A percentile compares a stretch with the other conserved stretches of the same genome.
phyloP scores from a whole-genome alignment of 2,329 filamentous ascomycete genomes.

The Cladophialophora yegresii region DNA sequence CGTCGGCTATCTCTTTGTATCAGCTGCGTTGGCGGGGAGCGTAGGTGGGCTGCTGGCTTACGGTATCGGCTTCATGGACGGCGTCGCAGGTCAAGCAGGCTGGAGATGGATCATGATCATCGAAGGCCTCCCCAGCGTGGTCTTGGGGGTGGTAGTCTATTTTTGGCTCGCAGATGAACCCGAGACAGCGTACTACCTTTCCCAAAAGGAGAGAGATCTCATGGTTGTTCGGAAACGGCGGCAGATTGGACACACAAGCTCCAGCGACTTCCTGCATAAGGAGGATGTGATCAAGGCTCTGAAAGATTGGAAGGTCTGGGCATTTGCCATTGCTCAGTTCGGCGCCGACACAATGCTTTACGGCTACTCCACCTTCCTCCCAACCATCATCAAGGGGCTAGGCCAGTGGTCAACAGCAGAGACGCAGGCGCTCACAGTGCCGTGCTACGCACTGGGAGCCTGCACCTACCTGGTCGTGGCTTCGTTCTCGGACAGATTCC shows the following conservation, averaged over 20 bases:
- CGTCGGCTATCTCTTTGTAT: conserved; percentile 50
- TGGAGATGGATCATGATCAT: conserved; percentile 59
- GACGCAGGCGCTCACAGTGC: conserved; percentile 75
- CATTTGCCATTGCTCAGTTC: conserved; percentile 70
- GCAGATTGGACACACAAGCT: conserved; percentile 53
- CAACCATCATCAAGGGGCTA: conserved; percentile 73
- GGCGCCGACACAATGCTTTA: conserved; percentile 76
- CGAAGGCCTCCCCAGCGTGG: conserved; percentile 51
- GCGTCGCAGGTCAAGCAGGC: conserved; percentile 49
- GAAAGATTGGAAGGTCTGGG: conserved; percentile 74
- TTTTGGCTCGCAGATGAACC: conserved; percentile 52
- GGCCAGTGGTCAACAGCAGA: conserved; percentile 64
- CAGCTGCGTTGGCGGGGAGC: conserved; percentile 54
- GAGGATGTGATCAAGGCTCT: conserved; percentile 67
- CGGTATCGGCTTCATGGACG: conserved; percentile 56
- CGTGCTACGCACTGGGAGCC: conserved; percentile 73
- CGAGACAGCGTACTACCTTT: conserved; percentile 49
- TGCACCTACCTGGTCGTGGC: conserved; percentile 68
- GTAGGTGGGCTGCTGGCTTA: conserved; percentile 57
- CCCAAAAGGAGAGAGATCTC: conserved; percentile 55
- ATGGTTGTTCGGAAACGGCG: conserved; percentile 54
- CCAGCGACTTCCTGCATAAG: conserved; percentile 58
- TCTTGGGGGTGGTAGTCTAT: conserved; percentile 48
- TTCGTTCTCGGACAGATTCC: conserved; percentile 66
- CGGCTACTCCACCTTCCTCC: conserved; percentile 74